Evolutionary conservation across 2,329 filamentous ascomycete species (phyloP), one percentile per base, ranked within the genome.

Genomic region (Ascochyta pisi): DNA sequence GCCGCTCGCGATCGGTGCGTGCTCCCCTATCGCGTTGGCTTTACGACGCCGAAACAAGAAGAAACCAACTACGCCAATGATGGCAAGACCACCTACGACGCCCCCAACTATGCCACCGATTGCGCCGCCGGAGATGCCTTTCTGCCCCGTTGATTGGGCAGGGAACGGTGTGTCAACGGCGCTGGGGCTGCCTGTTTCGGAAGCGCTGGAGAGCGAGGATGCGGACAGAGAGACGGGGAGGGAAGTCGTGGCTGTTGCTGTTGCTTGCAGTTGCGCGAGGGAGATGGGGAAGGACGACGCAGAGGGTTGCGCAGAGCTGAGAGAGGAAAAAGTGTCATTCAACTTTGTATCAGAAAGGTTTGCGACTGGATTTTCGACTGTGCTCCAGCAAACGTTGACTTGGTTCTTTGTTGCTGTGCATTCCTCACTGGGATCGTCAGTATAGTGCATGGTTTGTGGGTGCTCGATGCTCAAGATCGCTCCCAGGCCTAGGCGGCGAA

Each of bases 341-440:
- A 61, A 10, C 37, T 46, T 44, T 15, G 39, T 33, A 9, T 49
- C 42, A 1, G 57, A 51, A 9, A 62, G 8, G 38, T 61, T 60
- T 19, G 40, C 50, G 37, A 62, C 35, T 1, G 57, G 59, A 23
- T 62, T 64, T 4, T 46, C 39, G 15, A 45, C 23, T 1, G 58
- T 60, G 8, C 51, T 58, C 61, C 61, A 66, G 51, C 63, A 66
- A 12, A 64, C 55, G 38, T 66, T 66, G 37, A 64, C 51, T 9
- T 57, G 54, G 22, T 57, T 43, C 48, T 58, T 50, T 39, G 54
- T 62, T 16, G 58, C 50, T 35, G 63, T 65, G 48, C 63, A 65
- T 52, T 64, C 54, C 54, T 64, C 61, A 34, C 61, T 63, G 29
- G n/a, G 10, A 5, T 27, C 8, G 34, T 63, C 16, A 61, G 46